phyloP scores from a whole-genome alignment of 164 flowering plant genomes.

The Paratinospora sagittata region DNA sequence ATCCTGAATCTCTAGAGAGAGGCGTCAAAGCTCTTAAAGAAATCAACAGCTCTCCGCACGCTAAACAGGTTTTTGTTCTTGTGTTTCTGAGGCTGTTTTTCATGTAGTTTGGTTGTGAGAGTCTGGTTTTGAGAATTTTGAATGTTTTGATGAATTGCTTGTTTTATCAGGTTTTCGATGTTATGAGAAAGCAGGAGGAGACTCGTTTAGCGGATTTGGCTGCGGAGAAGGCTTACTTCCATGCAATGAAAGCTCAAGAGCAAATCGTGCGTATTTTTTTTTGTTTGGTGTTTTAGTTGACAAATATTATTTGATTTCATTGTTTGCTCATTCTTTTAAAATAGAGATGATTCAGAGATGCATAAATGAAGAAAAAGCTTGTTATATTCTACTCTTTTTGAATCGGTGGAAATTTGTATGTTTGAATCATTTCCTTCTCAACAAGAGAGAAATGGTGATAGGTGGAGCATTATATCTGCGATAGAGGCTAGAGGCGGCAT shows the following conservation, averaged over 20 bases:
- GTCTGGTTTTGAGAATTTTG: conserved; percentile 8
- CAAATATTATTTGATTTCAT: not conserved
- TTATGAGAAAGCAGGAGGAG: conserved; percentile 75
- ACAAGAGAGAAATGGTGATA: no score
- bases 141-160: not conserved
- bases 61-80: conserved; percentile 47
- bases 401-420: no score
- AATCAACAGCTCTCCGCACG: conserved; percentile 48
- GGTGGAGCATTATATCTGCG: no score
- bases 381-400: no score
- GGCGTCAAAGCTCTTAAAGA: conserved; percentile 73
- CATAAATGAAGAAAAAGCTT: no score
- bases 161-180: conserved; percentile 41
- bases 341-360: no score
- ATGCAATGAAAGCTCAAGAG: conserved; percentile 41
- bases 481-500: no score
- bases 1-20: conserved; percentile 62
- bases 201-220: conserved; percentile 52
- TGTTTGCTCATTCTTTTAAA: not conserved
- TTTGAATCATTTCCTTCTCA: no score
- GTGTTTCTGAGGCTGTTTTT: not conserved
- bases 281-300: not conserved
- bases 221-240: conserved; percentile 44
- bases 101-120: not conserved
- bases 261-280: conserved; percentile 50